Percentiles rank a stretch among this genome's conserved stretches.
phyloP scores from a whole-genome alignment of 129 eudicot genomes.

The Flaveria bidentis region DNA sequence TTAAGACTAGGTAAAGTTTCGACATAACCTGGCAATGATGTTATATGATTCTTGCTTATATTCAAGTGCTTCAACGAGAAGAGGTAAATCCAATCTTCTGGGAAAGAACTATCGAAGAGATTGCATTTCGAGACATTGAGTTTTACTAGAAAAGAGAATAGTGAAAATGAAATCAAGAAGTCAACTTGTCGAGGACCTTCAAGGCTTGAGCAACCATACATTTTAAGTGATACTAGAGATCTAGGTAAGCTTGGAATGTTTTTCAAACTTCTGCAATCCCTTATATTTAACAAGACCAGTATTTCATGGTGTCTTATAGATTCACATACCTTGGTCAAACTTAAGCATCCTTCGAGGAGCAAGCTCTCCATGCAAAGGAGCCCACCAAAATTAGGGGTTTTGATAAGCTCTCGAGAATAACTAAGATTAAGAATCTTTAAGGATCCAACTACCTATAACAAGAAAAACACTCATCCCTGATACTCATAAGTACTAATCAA shows the following conservation, averaged over 20 bases:
- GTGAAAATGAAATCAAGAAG: background rate
- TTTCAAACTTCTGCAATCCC: background rate
- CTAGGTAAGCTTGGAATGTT: conserved; percentile 1
- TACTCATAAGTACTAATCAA: no score
- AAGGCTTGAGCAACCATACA: conserved; percentile 13
- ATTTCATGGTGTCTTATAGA: background rate
- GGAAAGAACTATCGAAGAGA: conserved; percentile 10
- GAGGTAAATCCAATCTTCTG: conserved; percentile 7
- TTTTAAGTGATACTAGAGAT: conserved; percentile 1
- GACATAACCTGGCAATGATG: conserved; percentile 14
- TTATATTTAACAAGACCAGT: background rate
- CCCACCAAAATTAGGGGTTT: conserved; percentile 16
- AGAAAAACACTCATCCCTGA: no score
- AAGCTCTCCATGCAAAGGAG: conserved; percentile 9
- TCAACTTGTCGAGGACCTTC: background rate
- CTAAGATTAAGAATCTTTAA: background rate
- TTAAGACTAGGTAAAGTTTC: conserved; percentile 21
- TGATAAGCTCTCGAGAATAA: background rate
- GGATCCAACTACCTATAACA: background rate
- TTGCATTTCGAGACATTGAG: conserved; percentile 15
- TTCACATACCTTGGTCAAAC: background rate
- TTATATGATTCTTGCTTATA: conserved; percentile 4
- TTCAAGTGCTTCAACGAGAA: background rate
- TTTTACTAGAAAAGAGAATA: background rate
- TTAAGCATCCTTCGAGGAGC: conserved; percentile 8